phyloP scores from a whole-genome alignment of 768 basidiomycete genomes.

The Russula abietina region DNA sequence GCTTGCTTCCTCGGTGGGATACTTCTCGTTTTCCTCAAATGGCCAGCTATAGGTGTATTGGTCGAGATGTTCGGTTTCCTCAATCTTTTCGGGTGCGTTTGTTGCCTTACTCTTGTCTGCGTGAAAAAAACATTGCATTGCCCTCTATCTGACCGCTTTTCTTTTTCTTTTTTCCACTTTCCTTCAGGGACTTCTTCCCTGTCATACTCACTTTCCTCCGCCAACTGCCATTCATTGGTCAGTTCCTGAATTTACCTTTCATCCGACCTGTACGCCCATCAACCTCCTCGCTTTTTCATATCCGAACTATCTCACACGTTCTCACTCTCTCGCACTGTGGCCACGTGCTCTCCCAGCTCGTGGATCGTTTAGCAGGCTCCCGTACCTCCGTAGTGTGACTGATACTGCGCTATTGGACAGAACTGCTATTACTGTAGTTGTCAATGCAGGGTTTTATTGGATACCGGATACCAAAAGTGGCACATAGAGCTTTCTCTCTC shows the following conservation, averaged over 20 bases:
- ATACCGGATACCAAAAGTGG: background rate
- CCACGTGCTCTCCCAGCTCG: constrained; percentile 26
- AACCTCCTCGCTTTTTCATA: too few relatives aligned
- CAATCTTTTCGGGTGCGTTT: background rate
- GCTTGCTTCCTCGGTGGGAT: too few relatives aligned
- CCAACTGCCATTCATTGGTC: constrained; percentile 89
- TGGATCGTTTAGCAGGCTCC: constrained; percentile 35
- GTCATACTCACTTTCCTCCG: constrained; percentile 96
- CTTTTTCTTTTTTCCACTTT: background rate
- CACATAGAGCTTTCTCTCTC: background rate
- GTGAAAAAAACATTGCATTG: too few relatives aligned
- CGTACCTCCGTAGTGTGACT: constrained; percentile 29
- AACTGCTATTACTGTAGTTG: background rate
- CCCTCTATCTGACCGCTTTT: too few relatives aligned
- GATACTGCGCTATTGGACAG: background rate
- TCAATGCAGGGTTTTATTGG: background rate
- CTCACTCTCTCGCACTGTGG: background rate
- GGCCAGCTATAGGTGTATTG: constrained; percentile 89
- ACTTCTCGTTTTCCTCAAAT: constrained; percentile 88
- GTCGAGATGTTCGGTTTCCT: constrained; percentile 96
- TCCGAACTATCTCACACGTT: background rate
- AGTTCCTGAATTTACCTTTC: constrained; percentile 78
- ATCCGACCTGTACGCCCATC: constrained; percentile 62
- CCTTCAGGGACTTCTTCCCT: constrained; percentile 91
- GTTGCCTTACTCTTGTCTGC: constrained; percentile 31